Evolutionary conservation across 2,329 filamentous ascomycete genomes (phyloP), one percentile per base, ranked within the genome.

Genomic region (Cordyceps fumosorosea): DNA sequence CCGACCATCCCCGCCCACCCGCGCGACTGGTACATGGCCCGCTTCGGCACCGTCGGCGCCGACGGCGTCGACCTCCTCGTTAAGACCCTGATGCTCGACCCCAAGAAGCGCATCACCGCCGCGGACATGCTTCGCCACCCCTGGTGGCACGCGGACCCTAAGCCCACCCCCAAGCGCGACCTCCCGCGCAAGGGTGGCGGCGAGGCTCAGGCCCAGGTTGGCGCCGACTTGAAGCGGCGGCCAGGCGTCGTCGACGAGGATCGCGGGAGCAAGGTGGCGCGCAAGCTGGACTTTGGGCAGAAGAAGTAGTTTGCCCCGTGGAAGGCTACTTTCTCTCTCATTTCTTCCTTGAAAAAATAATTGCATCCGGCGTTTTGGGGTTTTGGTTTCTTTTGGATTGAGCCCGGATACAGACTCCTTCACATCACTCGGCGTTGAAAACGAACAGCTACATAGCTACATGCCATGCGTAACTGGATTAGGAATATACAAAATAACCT

Each of bases 41-140:
- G 86, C 64, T 97, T 99, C 71, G 87, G 89, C 61, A 89, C 89
- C 12, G 85, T 93, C 11, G 95, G 93, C 24, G 77, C 86, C 11
- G 84, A 91, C 56, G 95, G 95, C 50, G 91, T 96, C 34, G 93
- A 98, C 73, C 77, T 99, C 64, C 80, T 99, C 56, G 90, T 95
- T 81, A 86, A 85, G 67, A 96, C 96, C 76, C 81, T 97, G 64
- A 82, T 84, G 14, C 83, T 98, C 65, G 91, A 99, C 75, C 95
- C 95, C n/a, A 84, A 86, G 70, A 91, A 89, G 74, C 83, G 95
- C 63, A 88, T 91, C 69, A 91, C 87, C 0, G 91, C 93, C 0
- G 80, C 84, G 42, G 84, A 90, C 65, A 88, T 95, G 72, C 81
- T 99, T 61, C 81, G 87, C 72, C 93, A 98, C 73, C 78, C 82